These are phyloP conservation scores for Chalciporus piperatus DNA, from an alignment of 768 basidiomycete genomes.

Conservation along the genomic window DNA sequence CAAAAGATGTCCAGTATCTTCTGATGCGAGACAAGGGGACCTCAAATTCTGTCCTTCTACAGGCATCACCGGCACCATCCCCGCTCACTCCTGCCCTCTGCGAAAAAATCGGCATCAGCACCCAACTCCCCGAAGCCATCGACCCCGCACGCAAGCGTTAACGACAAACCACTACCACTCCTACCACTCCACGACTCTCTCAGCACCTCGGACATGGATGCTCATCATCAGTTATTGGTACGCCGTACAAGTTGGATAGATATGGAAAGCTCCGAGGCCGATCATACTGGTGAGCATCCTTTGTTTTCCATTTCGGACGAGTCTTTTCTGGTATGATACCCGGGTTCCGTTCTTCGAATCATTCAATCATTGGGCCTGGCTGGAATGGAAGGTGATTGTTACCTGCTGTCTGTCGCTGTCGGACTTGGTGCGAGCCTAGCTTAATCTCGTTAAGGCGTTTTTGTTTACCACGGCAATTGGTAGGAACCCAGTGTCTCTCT, in stretches of 20 bases:
- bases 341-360: slow-evolving; percentile 17
- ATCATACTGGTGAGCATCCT: slow-evolving; percentile 21
- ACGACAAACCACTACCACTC: slow-evolving; percentile 42
- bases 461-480: slow-evolving; percentile 21
- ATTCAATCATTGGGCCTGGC: too few relatives aligned
- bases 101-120: slow-evolving; percentile 24
- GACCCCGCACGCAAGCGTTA: slow-evolving; percentile 6
- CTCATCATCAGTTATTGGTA: slow-evolving; percentile 16
- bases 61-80: slow-evolving; percentile 26
- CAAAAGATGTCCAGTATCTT: background rate
- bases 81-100: slow-evolving; percentile 19
- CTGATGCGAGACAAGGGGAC: background rate
- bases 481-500: slow-evolving; percentile 11
- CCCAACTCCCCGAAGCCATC: slow-evolving; percentile 22
- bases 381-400: background rate
- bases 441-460: slow-evolving; percentile 11
- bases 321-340: slow-evolving; percentile 9
- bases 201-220: slow-evolving; percentile 27
- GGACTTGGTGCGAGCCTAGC: background rate
- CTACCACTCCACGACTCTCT: slow-evolving; percentile 29
- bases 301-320: slow-evolving; percentile 4
- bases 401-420: background rate
- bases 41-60: background rate
- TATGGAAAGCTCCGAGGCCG: slow-evolving; percentile 1
- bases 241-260: slow-evolving; percentile 28